A percentile compares a stretch with the other conserved stretches of the same genome.
Conservation (phyloP, 768 basidiomycete species). For the Fistulinella prunicolor region DNA sequence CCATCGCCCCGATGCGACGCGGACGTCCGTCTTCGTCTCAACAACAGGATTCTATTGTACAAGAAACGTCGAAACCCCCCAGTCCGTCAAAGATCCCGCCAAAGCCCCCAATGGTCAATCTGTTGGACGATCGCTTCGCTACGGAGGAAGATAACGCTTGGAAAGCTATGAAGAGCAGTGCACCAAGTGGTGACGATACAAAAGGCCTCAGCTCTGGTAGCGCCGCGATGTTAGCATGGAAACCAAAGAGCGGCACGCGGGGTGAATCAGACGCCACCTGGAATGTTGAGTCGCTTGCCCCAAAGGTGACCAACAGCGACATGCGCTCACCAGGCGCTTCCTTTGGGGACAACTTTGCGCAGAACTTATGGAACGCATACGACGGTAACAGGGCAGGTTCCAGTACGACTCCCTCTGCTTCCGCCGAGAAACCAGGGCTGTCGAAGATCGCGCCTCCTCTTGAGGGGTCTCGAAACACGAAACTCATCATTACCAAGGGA, state of each 20-base stretch:
- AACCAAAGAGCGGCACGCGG: conserved; percentile 19
- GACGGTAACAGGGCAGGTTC: conserved; percentile 29
- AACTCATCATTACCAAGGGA: conserved; percentile 34
- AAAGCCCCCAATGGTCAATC: conserved; percentile 26
- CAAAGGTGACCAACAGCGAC: conserved; percentile 24
- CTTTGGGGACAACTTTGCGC: conserved; percentile 70
- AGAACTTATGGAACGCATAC: conserved; percentile 54
- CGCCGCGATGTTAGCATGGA: conserved; percentile 28
- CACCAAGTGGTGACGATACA: conserved; percentile 10
- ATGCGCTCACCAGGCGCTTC: conserved; percentile 22
- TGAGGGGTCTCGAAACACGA: conserved; percentile 33
- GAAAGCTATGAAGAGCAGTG: conserved; percentile 37
- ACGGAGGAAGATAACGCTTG: conserved; percentile 48
- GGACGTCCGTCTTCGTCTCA: conserved; percentile 52
- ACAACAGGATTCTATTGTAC: conserved; percentile 35
- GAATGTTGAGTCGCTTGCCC: conserved; percentile 31
- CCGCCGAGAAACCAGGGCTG: conserved; percentile 14
- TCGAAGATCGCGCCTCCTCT: conserved; percentile 26
- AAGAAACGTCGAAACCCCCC: conserved; percentile 29
- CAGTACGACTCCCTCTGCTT: background rate
- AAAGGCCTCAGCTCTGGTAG: conserved; percentile 27
- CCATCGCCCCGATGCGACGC: conserved; percentile 74
- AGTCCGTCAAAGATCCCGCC: conserved; percentile 21
- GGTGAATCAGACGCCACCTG: conserved; percentile 38
- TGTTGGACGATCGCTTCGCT: conserved; percentile 37